Conservation (phyloP, 2,329 filamentous ascomycete species). For the Fusarium humuli region DNA sequence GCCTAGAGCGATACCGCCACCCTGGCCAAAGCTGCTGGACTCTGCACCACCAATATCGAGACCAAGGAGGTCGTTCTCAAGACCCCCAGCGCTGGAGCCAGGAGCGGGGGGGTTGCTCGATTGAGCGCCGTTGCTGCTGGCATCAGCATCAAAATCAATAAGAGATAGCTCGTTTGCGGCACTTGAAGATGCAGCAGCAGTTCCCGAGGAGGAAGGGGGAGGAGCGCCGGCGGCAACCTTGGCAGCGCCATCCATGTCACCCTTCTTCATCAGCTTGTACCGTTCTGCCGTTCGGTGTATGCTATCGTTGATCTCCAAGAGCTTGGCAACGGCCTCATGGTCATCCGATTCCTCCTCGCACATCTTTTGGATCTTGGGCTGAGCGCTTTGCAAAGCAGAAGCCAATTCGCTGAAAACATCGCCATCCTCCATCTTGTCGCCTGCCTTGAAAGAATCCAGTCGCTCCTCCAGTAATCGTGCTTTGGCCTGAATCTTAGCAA, state of each 20-base stretch:
- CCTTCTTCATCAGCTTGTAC: constrained; percentile 96
- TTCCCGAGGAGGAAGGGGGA: constrained; percentile 66
- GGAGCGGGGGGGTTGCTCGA: constrained; percentile 43
- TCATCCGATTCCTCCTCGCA: constrained; percentile 99
- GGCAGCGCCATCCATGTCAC: constrained; percentile 84
- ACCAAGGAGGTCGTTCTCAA: constrained; percentile 92
- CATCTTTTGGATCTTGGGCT: constrained; percentile 99
- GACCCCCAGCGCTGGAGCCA: constrained; percentile 67
- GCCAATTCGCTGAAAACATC: constrained; percentile 86
- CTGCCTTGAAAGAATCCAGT: constrained; percentile 83
- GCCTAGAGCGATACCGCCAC: constrained; percentile 86
- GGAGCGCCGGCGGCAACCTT: constrained; percentile 85
- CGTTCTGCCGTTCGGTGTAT: constrained; percentile 97
- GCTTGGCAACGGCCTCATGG: constrained; percentile 91
- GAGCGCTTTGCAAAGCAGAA: constrained; percentile 87
- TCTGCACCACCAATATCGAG: constrained; percentile 80
- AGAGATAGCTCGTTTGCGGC: constrained; percentile 82
- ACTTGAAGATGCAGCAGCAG: constrained; percentile 59
- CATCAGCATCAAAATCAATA: constrained; percentile 85
- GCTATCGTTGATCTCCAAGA: constrained; percentile 98
- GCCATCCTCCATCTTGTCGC: constrained; percentile 78
- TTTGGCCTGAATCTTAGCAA: constrained; percentile 95
- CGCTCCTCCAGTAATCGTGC: constrained; percentile 92
- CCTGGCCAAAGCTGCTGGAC: constrained; percentile 72
- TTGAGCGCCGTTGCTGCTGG: constrained; percentile 58